Evolutionary conservation across 1,284 basidiomycete genomes (phyloP), one percentile per base, ranked within the genome.

Genomic region (Ceratobasidium sp.): DNA sequence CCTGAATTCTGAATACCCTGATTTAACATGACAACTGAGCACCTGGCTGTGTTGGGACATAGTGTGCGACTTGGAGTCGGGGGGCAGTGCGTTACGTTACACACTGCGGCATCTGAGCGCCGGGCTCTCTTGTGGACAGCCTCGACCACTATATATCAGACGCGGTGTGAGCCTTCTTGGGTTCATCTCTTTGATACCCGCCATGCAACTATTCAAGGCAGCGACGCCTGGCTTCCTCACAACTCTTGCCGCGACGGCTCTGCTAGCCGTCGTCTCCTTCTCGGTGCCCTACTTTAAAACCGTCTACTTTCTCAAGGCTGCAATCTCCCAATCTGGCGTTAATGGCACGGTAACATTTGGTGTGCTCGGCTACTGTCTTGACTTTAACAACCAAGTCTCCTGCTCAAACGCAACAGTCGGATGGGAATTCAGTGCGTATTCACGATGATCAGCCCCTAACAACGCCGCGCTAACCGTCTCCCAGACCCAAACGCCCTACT

Each of bases 221-320:
- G 93, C 92, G 16, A 95, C 93, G 0, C 94, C 95, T 21, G 94
- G 94, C 58, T 92, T 94, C 78, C 63, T 96, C 63, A 84, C 93
- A 75, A 94, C 92, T 23, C 85, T 94, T 71, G 81, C 85, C 43
- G 92, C 94, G 0, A 89, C 92, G 1, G 81, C 86, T 74, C 83
- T 95, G 50, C 87, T 97, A 59, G 91, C 90, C 8, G 80, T 95
- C 55, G 94, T 95, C 46, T 90, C 91, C 23, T 96, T 96, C 84
- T 92, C 89, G 75, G 93, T 94, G 7, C 95, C 95, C 0, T 87
- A 89, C 78, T 85, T 96, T 83, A 95, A 93, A 81, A 90, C 89
- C 1, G 82, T 96, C 46, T 95, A 87, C 82, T 96, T 96, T 81
- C 88, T 96, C 78, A 88, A 90, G 78, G 95, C 93, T 0, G 86